Base-by-base conservation (phyloP, 768 basidiomycete genomes). In the Pleurotus djamor region DNA sequence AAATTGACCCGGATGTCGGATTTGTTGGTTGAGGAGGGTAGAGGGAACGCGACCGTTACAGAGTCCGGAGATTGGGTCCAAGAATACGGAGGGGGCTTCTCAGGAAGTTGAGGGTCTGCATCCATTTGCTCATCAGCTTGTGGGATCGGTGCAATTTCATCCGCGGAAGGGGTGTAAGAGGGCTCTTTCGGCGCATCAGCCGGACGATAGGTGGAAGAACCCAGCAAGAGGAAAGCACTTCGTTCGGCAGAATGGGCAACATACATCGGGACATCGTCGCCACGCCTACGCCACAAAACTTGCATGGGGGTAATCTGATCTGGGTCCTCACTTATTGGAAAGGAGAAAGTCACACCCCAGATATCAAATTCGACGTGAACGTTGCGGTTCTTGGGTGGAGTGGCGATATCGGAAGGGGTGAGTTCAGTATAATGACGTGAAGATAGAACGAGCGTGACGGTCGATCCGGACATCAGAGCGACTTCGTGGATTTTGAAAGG, bases 31-130 rank as follows among this genome's bases (percentile, higher is more conserved):
- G 74, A 78, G 0, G 89, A 82, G 1, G 92, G 92, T n/a, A 97
- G 79, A 4, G 92, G 86, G 67, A 98, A 87, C 0, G 87, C 88
- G 45, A 98, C 72, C 0, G 92, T 94, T 52, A 98, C 77, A 0
- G 91, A 84, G 68, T 95, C 93, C 0, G 84, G 70, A 4, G 89
- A 87, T 68, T 99, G 96, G 0, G 87, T 92, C 96, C 96, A 99
- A 1, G 93, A 92, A 72, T 95, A 98, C 0, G 94, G 90, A 32
- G 85, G 84, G 3, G 89, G 91, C 63, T 80, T 87, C 8, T 72
- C 68, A 1, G 75, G 74, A 28, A 68, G 66, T 16, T 72, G 67
- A 5, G 65, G 58, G 44, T 67, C 63, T 4, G 68, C 63, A 61
- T 87, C 84, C 48, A 88, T 69, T 60, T 75, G 78, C 69, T 89